Percentiles rank a stretch among this genome's conserved stretches.
These are phyloP conservation scores for Naematelia aurantialba DNA, from an alignment of 768 basidiomycete species.

Conservation along the genomic window DNA sequence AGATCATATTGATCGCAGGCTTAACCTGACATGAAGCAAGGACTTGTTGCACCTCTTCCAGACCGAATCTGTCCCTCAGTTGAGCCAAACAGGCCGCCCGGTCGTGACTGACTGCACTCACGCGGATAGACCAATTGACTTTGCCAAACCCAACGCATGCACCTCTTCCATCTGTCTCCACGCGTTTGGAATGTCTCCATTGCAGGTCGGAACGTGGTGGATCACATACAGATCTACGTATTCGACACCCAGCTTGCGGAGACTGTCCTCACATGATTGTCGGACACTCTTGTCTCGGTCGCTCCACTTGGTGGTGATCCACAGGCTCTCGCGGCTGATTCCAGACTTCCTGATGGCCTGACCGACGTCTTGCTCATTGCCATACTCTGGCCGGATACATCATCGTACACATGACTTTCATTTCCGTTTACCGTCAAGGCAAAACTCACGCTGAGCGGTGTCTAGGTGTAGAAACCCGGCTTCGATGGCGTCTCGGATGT, in stretches of 20 bases:
- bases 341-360: conserved; percentile 33
- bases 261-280: conserved; percentile 62
- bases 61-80: conserved; percentile 19
- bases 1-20: conserved; percentile 37
- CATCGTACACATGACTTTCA: background rate
- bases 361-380: conserved; percentile 43
- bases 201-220: conserved; percentile 27
- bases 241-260: conserved; percentile 45
- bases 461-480: conserved; percentile 39
- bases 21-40: conserved; percentile 22
- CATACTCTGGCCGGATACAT: conserved; percentile 47
- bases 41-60: conserved; percentile 31
- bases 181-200: conserved; percentile 30
- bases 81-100: background rate
- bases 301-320: conserved; percentile 42
- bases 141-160: conserved; percentile 30
- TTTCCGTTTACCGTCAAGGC: background rate
- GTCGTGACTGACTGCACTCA: conserved; percentile 35
- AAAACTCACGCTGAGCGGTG: conserved; percentile 31
- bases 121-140: conserved; percentile 46
- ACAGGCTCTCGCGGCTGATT: conserved; percentile 32
- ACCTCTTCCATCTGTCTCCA: conserved; percentile 37
- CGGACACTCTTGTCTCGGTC: conserved; percentile 17
- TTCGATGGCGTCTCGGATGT: conserved; percentile 24
- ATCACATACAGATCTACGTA: conserved; percentile 41